A percentile compares a stretch with the other conserved stretches of the same genome.
These are phyloP conservation scores for Moelleriella libera DNA, from an alignment of 2,329 filamentous ascomycete species.

Conservation along the genomic window DNA sequence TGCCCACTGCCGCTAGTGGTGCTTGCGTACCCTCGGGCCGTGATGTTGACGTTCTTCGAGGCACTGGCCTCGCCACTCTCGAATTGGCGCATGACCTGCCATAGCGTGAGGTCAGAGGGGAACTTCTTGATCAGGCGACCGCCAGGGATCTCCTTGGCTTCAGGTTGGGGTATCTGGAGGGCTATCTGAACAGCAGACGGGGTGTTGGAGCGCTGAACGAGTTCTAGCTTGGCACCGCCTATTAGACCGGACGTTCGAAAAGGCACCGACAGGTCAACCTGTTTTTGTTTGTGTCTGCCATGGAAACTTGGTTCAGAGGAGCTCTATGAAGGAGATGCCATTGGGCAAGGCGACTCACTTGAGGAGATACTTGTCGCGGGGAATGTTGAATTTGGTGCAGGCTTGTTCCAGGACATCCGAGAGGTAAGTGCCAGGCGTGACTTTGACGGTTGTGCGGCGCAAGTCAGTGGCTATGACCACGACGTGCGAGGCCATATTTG, in stretches of 20 bases:
- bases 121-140: slow-evolving; percentile 72
- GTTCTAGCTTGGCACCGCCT: slow-evolving; percentile 81
- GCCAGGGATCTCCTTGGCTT: slow-evolving; percentile 46
- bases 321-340: background rate
- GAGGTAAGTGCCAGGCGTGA: slow-evolving; percentile 65
- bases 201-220: slow-evolving; percentile 75
- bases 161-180: slow-evolving; percentile 66
- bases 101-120: slow-evolving; percentile 74
- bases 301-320: background rate
- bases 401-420: slow-evolving; percentile 80
- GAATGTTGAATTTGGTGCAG: slow-evolving; percentile 65
- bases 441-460: slow-evolving; percentile 68
- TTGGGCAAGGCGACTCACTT: slow-evolving; percentile 42
- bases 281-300: slow-evolving; percentile 66
- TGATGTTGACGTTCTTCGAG: slow-evolving; percentile 60
- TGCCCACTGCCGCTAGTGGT: slow-evolving; percentile 51
- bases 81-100: slow-evolving; percentile 81
- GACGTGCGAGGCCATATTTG: slow-evolving; percentile 70
- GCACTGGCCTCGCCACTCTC: slow-evolving; percentile 59
- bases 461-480: slow-evolving; percentile 74
- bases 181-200: slow-evolving; percentile 77
- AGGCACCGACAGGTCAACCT: slow-evolving; percentile 70
- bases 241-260: slow-evolving; percentile 72
- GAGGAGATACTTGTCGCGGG: slow-evolving; percentile 60
- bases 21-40: slow-evolving; percentile 62